Base-by-base conservation (phyloP, 2,329 filamentous ascomycete species). In the Cladosporium sphaerospermum region DNA sequence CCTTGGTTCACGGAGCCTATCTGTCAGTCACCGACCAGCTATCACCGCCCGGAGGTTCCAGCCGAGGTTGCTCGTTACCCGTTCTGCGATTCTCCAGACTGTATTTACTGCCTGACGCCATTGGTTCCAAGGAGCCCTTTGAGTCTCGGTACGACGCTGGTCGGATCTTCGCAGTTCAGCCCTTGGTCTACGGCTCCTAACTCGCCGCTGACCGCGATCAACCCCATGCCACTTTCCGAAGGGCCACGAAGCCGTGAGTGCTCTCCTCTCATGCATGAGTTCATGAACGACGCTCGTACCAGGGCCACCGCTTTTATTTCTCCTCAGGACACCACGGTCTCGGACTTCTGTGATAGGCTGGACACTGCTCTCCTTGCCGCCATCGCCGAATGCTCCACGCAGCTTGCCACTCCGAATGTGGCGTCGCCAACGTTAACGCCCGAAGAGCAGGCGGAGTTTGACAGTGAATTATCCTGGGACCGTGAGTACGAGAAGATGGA, bases 341-440 rank as follows among this genome's bases (percentile, higher is more conserved):
- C 53, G 9, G 51, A 56, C 40, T 53, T 57, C 41, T 40, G 51
- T 8, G 36, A 59, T 10, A 47, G 59, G 18, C 34, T 56, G 2
- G 57, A 60, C 37, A 19, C 47, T 6, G 57, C 54, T 4, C 56
- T 56, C 39, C 52, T 48, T 11, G 33, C 47, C 9, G 57, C 54
- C 6, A 57, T 56, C 42, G 53, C 51, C n/a, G 54, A 44, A 23
- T 56, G 53, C 9, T 42, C 43, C 6, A 39, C 47, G 6, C 55
- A 56, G 34, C 50, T 61, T 13, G 43, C 46, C 4, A 45, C 42
- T 9, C 54, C 54, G 3, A 31, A 33, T 7, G 28, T 48, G 7
- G 51, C 44, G 7, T 54, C 50, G 10, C 18, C 23, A 9, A 53
- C 56, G 14, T 50, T 59, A 18, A 56, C 55, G 3, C 28, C 39